A percentile compares a stretch with the other conserved stretches of the same genome.
phyloP scores from a whole-genome alignment of 2,329 filamentous ascomycete genomes.

The Fusarium sp. region DNA sequence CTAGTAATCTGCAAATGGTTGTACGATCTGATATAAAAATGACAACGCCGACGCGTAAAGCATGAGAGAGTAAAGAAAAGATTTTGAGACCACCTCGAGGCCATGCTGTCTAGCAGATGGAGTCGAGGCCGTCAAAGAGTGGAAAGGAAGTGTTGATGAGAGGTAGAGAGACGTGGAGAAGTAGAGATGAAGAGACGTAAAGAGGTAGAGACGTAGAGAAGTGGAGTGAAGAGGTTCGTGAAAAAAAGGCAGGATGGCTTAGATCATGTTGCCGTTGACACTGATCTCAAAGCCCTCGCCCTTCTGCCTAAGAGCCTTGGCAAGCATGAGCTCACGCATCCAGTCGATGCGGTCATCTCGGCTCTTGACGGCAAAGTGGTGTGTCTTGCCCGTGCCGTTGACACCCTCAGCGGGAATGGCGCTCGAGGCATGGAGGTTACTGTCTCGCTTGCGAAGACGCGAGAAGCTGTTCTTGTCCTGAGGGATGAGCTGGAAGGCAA shows the following conservation, averaged over 20 bases:
- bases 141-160: constrained; percentile 18
- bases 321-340: constrained; percentile 95
- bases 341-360: constrained; percentile 95
- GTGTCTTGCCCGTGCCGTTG: constrained; percentile 81
- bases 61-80: constrained; percentile 9
- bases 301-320: constrained; percentile 88
- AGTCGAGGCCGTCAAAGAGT: constrained; percentile 10
- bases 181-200: neutral
- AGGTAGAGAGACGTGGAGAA: neutral
- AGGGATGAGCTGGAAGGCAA: constrained; percentile 88
- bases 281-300: constrained; percentile 85
- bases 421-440: constrained; percentile 53
- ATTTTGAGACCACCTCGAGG: constrained; percentile 2
- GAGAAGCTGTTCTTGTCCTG: constrained; percentile 67
- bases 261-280: constrained; percentile 84
- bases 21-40: constrained; percentile 34
- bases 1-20: constrained; percentile 40
- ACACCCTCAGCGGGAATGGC: constrained; percentile 56
- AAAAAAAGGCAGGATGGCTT: constrained; percentile 17
- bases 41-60: constrained; percentile 17
- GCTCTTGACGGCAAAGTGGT: constrained; percentile 91
- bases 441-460: constrained; percentile 66
- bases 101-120: constrained; percentile 3
- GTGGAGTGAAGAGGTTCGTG: neutral
- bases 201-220: neutral